A percentile compares a stretch with the other conserved stretches of the same genome.
These are phyloP conservation scores for Hypoxylon sp. DNA, from an alignment of 2,329 filamentous ascomycete species.

Conservation along the genomic window DNA sequence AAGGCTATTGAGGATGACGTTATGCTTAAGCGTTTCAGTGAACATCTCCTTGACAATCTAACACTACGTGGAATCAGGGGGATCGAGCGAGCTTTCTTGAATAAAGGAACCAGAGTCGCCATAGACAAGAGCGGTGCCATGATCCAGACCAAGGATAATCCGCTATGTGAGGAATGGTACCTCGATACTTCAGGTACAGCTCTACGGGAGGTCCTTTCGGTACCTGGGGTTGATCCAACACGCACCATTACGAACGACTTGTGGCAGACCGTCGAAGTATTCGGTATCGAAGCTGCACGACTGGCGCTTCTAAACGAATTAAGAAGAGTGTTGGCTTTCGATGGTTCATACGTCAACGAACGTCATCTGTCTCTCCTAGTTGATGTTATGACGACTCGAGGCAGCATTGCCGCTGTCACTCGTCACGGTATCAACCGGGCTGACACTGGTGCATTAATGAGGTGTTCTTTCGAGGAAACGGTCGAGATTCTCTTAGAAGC, in stretches of 20 bases:
- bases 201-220: conserved; percentile 84
- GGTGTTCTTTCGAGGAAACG: conserved; percentile 99
- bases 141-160: conserved; percentile 79
- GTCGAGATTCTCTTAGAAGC: conserved; percentile 98
- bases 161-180: conserved; percentile 90
- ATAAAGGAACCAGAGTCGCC: conserved; percentile 80
- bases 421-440: conserved; percentile 98
- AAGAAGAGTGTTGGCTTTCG: conserved; percentile 94
- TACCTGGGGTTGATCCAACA: conserved; percentile 88
- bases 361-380: conserved; percentile 95
- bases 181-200: conserved; percentile 94
- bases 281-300: conserved; percentile 95
- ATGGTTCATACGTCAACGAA: conserved; percentile 99
- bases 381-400: conserved; percentile 97
- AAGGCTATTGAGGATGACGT: conserved; percentile 84
- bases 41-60: conserved; percentile 90
- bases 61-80: conserved; percentile 92
- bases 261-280: conserved; percentile 92
- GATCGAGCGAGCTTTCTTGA: conserved; percentile 93
- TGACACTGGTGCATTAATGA: conserved; percentile 98
- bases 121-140: conserved; percentile 79
- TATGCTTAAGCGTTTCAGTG: conserved; percentile 92
- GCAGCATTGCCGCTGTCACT: conserved; percentile 94
- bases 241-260: conserved; percentile 96
- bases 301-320: conserved; percentile 89